Base-by-base conservation (phyloP, 1,284 basidiomycete genomes). In the Fomitopsis schrenkii region DNA sequence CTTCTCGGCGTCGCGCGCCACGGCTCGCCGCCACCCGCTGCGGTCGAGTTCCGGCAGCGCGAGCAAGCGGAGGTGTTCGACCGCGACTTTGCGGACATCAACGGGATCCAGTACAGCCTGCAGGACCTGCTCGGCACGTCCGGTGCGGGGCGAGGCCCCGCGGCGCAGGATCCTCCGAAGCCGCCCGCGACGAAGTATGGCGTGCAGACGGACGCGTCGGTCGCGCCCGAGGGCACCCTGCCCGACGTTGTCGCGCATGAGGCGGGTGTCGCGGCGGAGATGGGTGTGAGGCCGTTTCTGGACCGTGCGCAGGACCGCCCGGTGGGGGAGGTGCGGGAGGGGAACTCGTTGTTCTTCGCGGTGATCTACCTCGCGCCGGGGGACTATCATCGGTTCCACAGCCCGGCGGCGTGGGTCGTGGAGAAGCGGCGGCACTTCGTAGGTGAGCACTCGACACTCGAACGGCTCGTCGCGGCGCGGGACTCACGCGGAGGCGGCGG, bases 321-420 rank as follows among this genome's bases (percentile, higher is more conserved):
- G 17, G 65, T 64, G 7, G 78, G 78, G 19, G 78, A 74, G 53
- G 78, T 86, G 46, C 83, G 84, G 67, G 82, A 85, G 4, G 92
- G 90, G 14, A 90, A 97, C 72, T 84, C 88, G 55, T 85, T 98
- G 42, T 97, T 88, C 79, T 99, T 98, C 76, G 80, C 91, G 52
- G 97, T 99, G 69, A 90, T 99, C 67, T 99, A 99, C 78, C 90
- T 99, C 59, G 97, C 97, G 1, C 97, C 97, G 0, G 97, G 97
- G 1, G 97, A 99, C 76, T 99, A 99, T 75, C 97, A 99, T 72
- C 88, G 95, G 42, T 99, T 98, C 84, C 97, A 99, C 77, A 93
- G 89, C 64, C 96, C 97, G 0, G 88, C 94, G 2, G 90, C 92
- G 5, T 98, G 97, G 97, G 95, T 99, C 7, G 97, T 98, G 26